A percentile compares a stretch with the other conserved stretches of the same genome.
These are phyloP conservation scores for Vaccinium macrocarpon DNA, from an alignment of 148 eudicot species.

Conservation along the genomic window DNA sequence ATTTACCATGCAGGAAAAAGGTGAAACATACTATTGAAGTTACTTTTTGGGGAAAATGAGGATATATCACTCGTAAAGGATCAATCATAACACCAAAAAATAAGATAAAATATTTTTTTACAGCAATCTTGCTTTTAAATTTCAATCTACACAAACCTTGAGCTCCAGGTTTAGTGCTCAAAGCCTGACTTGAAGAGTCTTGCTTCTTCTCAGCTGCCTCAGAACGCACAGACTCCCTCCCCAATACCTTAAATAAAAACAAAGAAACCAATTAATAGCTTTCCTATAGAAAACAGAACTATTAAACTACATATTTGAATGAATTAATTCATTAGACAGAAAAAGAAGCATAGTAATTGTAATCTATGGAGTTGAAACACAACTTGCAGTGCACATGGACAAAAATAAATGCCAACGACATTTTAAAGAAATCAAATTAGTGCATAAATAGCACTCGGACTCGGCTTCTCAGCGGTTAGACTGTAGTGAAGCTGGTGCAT, in stretches of 20 bases:
- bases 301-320: neutral
- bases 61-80: neutral
- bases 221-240: constrained; percentile 13
- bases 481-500: too few relatives aligned
- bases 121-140: neutral
- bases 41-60: neutral
- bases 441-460: too few relatives aligned
- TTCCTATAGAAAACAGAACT: neutral
- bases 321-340: neutral
- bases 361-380: too few relatives aligned
- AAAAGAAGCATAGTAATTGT: neutral
- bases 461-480: too few relatives aligned
- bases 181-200: constrained; percentile 12
- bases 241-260: constrained; percentile 12
- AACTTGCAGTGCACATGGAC: neutral
- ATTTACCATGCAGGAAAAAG: neutral
- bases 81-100: neutral
- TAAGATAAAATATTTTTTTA: too few relatives aligned
- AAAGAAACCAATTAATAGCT: neutral
- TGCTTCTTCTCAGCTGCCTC: constrained; percentile 13
- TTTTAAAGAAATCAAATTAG: too few relatives aligned
- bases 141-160: constrained; percentile 18
- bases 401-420: neutral
- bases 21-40: neutral
- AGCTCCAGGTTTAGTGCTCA: constrained; percentile 12